Evolutionary conservation across 2,329 filamentous ascomycete genomes (phyloP).

Genomic region (Lasiodiplodia gonubiensis): DNA sequence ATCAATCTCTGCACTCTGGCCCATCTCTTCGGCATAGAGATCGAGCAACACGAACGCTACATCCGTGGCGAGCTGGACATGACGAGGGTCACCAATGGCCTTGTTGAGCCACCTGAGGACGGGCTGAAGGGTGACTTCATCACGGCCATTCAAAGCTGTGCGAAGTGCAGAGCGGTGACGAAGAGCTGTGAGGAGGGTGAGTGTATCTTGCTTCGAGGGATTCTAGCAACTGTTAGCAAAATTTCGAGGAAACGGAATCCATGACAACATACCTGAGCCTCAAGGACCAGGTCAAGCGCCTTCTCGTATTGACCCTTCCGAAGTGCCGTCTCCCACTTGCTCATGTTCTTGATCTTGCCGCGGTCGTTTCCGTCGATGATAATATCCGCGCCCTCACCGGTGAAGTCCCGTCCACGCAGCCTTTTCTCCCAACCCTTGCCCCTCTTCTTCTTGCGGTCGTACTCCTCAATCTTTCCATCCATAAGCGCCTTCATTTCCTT

Average conservation of each 20-base stretch:
- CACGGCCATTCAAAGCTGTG: slow-evolving; percentile 77
- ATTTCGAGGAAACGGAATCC: too few species aligned
- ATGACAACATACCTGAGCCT: slow-evolving; percentile 41
- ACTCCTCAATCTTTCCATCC: slow-evolving; percentile 76
- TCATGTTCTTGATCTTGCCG: slow-evolving; percentile 67
- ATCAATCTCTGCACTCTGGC: slow-evolving; percentile 74
- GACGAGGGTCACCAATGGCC: slow-evolving; percentile 81
- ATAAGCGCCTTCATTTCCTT: slow-evolving; percentile 85
- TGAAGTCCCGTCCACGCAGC: slow-evolving; percentile 74
- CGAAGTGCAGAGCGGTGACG: slow-evolving; percentile 86
- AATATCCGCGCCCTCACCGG: slow-evolving; percentile 85
- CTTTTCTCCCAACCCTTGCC: slow-evolving; percentile 66
- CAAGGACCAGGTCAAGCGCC: slow-evolving; percentile 80
- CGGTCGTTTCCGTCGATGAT: slow-evolving; percentile 79
- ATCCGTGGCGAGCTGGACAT: slow-evolving; percentile 81
- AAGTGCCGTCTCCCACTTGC: slow-evolving; percentile 81
- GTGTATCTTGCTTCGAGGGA: slow-evolving; percentile 48
- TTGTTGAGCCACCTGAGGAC: slow-evolving; percentile 82
- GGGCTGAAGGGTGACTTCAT: slow-evolving; percentile 81
- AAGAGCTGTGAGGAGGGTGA: slow-evolving; percentile 82
- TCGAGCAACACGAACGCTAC: slow-evolving; percentile 82
- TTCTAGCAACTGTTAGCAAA: neutral
- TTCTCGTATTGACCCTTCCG: slow-evolving; percentile 76
- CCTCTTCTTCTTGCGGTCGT: slow-evolving; percentile 71
- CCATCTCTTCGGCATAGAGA: slow-evolving; percentile 81